These are phyloP conservation scores for Scenedesmus sp. DNA, from an alignment of 163 green algal genomes.

Conservation along the genomic window DNA sequence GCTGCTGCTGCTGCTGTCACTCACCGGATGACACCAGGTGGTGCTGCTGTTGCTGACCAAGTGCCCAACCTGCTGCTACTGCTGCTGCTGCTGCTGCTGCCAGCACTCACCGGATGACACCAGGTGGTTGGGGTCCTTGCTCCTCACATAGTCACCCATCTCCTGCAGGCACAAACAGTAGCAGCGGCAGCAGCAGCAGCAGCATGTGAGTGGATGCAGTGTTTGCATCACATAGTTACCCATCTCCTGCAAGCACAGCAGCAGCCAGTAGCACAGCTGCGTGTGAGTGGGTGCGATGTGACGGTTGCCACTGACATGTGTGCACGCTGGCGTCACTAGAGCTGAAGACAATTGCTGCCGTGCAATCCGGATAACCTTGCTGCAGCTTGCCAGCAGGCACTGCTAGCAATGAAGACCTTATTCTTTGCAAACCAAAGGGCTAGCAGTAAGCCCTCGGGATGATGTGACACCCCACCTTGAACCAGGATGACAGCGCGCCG, in stretches of 20 bases:
- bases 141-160: conserved; percentile 74
- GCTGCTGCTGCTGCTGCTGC: background rate
- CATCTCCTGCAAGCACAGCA: too few relatives aligned
- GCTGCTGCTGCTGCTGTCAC: background rate
- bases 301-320: too few relatives aligned
- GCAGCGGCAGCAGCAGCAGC: background rate
- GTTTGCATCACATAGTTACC: background rate
- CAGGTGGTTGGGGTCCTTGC: conserved; percentile 78
- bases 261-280: conserved; percentile 36
- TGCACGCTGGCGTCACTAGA: too few relatives aligned
- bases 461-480: too few relatives aligned
- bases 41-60: conserved; percentile 1
- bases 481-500: too few relatives aligned
- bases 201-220: background rate
- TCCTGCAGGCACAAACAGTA: conserved; percentile 68
- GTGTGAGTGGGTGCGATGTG: background rate
- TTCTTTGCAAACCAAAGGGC: too few relatives aligned
- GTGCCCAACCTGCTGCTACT: background rate
- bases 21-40: conserved; percentile 84
- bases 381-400: too few relatives aligned
- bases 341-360: too few relatives aligned
- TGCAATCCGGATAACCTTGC: too few relatives aligned
- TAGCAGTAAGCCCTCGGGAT: too few relatives aligned
- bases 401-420: too few relatives aligned
- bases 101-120: conserved; percentile 72